Evolutionary conservation across 2,329 filamentous ascomycete genomes (phyloP).

Genomic region (Arthrobotrys pseudoclavata): DNA sequence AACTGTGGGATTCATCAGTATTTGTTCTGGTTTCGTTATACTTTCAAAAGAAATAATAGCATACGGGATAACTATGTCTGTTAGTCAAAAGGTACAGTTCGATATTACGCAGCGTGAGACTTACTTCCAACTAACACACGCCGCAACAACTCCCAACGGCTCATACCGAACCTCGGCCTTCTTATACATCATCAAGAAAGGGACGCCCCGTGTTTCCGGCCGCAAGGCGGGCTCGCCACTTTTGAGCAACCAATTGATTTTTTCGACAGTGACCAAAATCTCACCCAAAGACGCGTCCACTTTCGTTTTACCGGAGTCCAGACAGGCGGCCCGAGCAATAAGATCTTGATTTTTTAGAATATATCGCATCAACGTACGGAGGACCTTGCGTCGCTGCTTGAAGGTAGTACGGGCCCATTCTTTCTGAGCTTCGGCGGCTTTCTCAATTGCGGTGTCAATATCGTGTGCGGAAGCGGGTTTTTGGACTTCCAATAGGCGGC

Average conservation of each 20-base stretch:
- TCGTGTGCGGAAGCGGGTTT: conserved; percentile 81
- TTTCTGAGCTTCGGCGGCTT: conserved; percentile 80
- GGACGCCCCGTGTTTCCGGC: conserved; percentile 73
- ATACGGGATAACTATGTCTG: conserved; percentile 67
- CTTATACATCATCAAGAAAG: conserved; percentile 89
- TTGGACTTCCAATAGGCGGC: conserved; percentile 82
- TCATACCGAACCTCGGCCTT: conserved; percentile 90
- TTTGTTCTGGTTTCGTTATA: neutral
- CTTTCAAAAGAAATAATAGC: conserved; percentile 26
- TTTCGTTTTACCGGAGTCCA: conserved; percentile 96
- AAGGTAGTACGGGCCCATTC: conserved; percentile 85
- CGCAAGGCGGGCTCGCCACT: conserved; percentile 86
- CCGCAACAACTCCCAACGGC: conserved; percentile 90
- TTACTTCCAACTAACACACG: conserved; percentile 97
- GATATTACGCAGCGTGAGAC: conserved; percentile 19
- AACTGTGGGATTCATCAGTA: conserved; percentile 70
- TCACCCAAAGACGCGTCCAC: conserved; percentile 94
- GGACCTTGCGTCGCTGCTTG: conserved; percentile 79
- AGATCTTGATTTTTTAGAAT: conserved; percentile 89
- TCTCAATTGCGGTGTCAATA: conserved; percentile 82
- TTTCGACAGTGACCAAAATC: conserved; percentile 92
- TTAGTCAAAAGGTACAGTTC: conserved; percentile 59
- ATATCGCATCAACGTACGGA: conserved; percentile 83
- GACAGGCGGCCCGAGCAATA: conserved; percentile 85
- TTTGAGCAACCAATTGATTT: conserved; percentile 91